Base-by-base conservation (phyloP, 129 eudicot species). In the Gnaphalium uliginosum region DNA sequence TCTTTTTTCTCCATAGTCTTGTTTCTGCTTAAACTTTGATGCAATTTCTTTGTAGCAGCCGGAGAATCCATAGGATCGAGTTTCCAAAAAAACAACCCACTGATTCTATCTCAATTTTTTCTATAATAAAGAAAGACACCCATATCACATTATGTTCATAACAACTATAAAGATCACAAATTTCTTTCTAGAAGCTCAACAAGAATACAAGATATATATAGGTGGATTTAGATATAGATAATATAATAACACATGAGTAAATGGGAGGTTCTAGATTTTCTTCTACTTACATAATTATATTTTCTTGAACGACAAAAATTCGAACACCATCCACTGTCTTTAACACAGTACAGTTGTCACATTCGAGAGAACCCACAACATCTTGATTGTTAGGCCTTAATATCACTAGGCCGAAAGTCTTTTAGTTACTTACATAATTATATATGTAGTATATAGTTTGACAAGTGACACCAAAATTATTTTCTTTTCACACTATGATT, bases 1-100 rank as follows among this genome's bases (percentile, higher is more conserved):
- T 84, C 96, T 41, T 86, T 82, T 79, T 85, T 89, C 57, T 78
- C 85, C 85, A 79, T 82, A 18, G 81, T 81, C 82, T 71, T 82
- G 72, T 67, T 82, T 82, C 83, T 78, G 37, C 60, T 54, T 57
- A 85, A 78, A 73, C 83, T 86, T 71, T 50, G 81, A 71, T 77
- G 54, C 81, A 65, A 51, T 24, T 72, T 79, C 50, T 68, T 75
- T 4, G 26, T 29, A n/a, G 64, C 64, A 13, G 39, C 62, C 3
- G 71, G 62, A 46, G 69, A 73, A 43, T 75, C 86, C 94, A 88
- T 86, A 43, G 22, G 37, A 58, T 75, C 23, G 18, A 74, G 68
- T 18, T 66, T 50, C 18, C 61, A 24, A 69, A 39, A 39, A 72
- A 68, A 59, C 9, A 14, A 41, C 1, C 22, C 78, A 73, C 58